These are phyloP conservation scores for Vicia villosa DNA, from an alignment of 306 rosid genomes.

Conservation along the genomic window DNA sequence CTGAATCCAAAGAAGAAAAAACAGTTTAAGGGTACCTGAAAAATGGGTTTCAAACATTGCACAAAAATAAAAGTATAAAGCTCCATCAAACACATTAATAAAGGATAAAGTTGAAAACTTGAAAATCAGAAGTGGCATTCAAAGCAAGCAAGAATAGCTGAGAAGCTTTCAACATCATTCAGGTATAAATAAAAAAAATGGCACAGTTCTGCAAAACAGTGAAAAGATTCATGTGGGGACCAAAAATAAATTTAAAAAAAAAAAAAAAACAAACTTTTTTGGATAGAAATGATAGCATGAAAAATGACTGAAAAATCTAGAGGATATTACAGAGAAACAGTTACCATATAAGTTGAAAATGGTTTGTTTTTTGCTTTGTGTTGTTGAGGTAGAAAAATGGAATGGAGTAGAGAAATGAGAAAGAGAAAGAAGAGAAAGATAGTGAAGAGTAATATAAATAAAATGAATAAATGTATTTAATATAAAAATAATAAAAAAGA, in stretches of 20 bases:
- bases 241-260: not conserved
- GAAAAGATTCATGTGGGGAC: slow-evolving; percentile 37
- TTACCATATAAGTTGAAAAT: slow-evolving; percentile 6
- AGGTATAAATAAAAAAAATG: not conserved
- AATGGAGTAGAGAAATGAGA: slow-evolving; percentile 3
- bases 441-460: slow-evolving; percentile 3
- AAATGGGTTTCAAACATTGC: not conserved
- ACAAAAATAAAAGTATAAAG: slow-evolving; percentile 11
- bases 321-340: slow-evolving; percentile 5
- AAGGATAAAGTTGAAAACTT: not conserved
- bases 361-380: slow-evolving; percentile 15
- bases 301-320: not conserved
- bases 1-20: not conserved
- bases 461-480: too few species aligned
- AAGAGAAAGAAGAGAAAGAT: not conserved
- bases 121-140: not conserved
- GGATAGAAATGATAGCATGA: slow-evolving; percentile 4
- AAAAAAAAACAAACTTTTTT: slow-evolving; percentile 11
- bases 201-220: slow-evolving; percentile 18
- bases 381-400: slow-evolving; percentile 25
- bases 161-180: not conserved
- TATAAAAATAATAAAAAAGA: not conserved
- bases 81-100: not conserved
- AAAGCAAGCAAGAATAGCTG: not conserved
- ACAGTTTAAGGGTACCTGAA: not conserved